Evolutionary conservation across 2,329 filamentous ascomycete species (phyloP).

Genomic region (Helotiales sp.): DNA sequence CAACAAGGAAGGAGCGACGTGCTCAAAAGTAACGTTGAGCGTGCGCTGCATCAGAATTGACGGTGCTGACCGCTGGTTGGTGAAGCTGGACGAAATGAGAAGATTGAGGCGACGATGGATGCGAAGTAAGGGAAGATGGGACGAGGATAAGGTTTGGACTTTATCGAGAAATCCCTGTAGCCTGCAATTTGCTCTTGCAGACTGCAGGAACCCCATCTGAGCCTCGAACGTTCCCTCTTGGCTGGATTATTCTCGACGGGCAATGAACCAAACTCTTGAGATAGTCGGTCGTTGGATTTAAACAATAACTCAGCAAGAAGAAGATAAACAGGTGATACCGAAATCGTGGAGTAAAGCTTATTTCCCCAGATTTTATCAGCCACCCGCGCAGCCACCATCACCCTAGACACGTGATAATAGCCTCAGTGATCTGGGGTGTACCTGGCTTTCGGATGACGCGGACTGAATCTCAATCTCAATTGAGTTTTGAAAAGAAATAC

Average conservation of each 20-base stretch:
- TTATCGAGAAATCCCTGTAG: neutral
- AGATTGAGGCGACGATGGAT: neutral
- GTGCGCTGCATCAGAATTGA: constrained; percentile 3
- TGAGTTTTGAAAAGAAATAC: no score
- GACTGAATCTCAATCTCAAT: no score
- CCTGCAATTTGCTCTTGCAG: neutral
- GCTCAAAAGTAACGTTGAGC: constrained; percentile 8
- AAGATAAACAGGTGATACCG: neutral
- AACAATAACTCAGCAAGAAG: neutral
- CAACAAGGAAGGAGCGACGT: neutral
- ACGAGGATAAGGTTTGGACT: neutral
- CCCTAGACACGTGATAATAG: no score
- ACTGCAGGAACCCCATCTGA: neutral
- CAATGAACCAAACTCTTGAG: neutral
- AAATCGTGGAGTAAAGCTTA: neutral
- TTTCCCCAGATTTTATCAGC: neutral
- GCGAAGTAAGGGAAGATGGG: neutral
- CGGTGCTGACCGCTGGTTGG: neutral
- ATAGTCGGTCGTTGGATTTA: neutral
- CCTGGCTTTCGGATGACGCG: no score
- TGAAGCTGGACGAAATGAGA: neutral
- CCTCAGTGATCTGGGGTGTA: no score
- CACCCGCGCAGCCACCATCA: no score
- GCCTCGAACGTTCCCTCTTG: neutral
- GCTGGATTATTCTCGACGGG: neutral